Conservation (phyloP, 306 rosid genomes). For the Prunus salicina region DNA sequence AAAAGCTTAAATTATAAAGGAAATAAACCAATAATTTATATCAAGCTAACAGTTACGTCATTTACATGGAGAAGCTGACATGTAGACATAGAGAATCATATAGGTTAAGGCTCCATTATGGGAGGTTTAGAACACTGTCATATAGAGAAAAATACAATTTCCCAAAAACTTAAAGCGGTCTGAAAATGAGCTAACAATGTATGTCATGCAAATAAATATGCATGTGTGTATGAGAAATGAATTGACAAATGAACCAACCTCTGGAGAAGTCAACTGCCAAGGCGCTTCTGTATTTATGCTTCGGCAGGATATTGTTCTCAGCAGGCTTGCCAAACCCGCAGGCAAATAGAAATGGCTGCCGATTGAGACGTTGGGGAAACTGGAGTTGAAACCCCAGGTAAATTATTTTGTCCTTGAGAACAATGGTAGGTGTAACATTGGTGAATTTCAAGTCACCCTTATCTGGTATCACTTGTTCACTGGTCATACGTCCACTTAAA, state of each 20-base stretch:
- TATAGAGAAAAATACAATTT: not conserved
- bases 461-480: not conserved
- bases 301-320: not conserved
- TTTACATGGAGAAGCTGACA: no score
- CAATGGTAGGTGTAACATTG: not conserved
- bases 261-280: constrained; percentile 2
- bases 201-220: no score
- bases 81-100: no score
- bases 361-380: not conserved
- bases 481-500: not conserved
- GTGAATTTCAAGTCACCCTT: constrained; percentile 11
- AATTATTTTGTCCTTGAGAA: not conserved
- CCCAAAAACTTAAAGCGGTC: not conserved
- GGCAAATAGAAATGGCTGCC: constrained; percentile 4
- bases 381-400: constrained; percentile 26
- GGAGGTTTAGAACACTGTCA: no score
- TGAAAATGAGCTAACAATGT: not conserved
- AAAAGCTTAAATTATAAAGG: no score
- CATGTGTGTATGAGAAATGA: not conserved
- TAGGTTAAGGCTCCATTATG: no score
- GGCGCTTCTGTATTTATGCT: not conserved
- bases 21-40: no score
- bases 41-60: no score
- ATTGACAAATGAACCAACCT: not conserved
- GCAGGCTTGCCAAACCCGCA: constrained; percentile 1